Base-by-base conservation (phyloP, 305 asterid species). In the Lippia alba region DNA sequence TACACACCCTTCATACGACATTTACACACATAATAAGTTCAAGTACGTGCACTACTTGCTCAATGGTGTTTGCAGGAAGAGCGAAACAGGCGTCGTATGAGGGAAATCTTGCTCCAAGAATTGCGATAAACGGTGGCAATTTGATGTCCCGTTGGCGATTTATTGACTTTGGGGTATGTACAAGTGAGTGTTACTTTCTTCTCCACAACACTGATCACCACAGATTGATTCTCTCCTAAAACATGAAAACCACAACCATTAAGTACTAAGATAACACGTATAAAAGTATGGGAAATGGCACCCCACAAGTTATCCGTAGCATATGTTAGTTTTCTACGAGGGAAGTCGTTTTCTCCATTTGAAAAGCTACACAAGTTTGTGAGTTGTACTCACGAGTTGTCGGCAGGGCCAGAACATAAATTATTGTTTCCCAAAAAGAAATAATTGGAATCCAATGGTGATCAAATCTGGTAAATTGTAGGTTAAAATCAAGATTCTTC, bases 191-290 rank as follows among this genome's bases (percentile, higher is more conserved):
- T 66, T 18, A 66, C 73, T 32, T 39, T 73, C 68, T 66, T 66
- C 56, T 66, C 68, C 63, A 58, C 9, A 9, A 66, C 58, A 59
- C 72, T 58, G 1, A 73, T 48, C 34, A 59, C 73, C 56, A 73
- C 57, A 3, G 67, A 73, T 49, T 73, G 17, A 65, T 64, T 65
- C 60, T 73, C 77, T 17, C 61, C 77, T 49, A 16, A 12, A 16
- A 46, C 3, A 55, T 8, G 15, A 32, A 56, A 71, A 6, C 12
- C 18, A 48, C 14, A 48, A 48, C 17, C 14, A 48, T 12, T 12
- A 11, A 48, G 54, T 36, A 36, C 8, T 36, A 36, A 36, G 5
- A 4, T 24, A 24, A 24, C 30, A 24, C 30, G 3, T 24, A 24
- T 24, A 24, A 24, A 3, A 24, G 1, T 24, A 24, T 2, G 2